Base-by-base conservation (phyloP, 495 filamentous ascomycete genomes). In the Glarea lozoyensis region DNA sequence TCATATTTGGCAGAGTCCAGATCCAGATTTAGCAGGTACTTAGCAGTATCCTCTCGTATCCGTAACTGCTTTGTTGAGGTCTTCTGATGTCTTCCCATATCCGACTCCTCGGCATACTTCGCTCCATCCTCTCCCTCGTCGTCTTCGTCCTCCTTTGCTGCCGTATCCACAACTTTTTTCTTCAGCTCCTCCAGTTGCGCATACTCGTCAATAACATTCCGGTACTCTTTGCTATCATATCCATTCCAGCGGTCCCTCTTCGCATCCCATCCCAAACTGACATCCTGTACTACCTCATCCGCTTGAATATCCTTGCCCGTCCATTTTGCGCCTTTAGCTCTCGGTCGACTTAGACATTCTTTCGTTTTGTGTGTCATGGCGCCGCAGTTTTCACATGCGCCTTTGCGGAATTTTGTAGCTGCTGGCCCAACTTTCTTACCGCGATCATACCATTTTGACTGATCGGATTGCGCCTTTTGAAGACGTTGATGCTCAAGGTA, bases 181-280 rank as follows among this genome's bases (percentile, higher is more conserved):
- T 93, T 86, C 42, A 94, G 67, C 52, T 82, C 76, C 57, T 97
- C 92, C 54, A 94, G 59, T 54, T 88, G 76, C 47, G 92, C 75
- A 59, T 86, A 94, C 52, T 96, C 87, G 23, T 92, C 78, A 19
- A 96, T 78, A 2, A 96, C 88, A 41, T 76, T 70, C 42, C 72
- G 70, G 57, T 95, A 95, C 64, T 96, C 86, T 53, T 73, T 75
- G 2, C 90, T 72, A 61, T 97, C 89, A 63, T 94, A 98, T 19
- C 88, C 88, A 60, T 95, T 95, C 89, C 90, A 98, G 31, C 90
- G 74, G 65, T 98, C 92, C 53, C 92, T 70, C 68, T 98, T 98
- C n/a, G 92, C 92, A 63, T 97, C 92, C 88, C 90, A 98, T 2
- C 88, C 86, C 17, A 94, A 63, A 38, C 84, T 73, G 16, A 94